Conservation (phyloP, 139 green algal genomes). For the Desmodesmus armatus region DNA sequence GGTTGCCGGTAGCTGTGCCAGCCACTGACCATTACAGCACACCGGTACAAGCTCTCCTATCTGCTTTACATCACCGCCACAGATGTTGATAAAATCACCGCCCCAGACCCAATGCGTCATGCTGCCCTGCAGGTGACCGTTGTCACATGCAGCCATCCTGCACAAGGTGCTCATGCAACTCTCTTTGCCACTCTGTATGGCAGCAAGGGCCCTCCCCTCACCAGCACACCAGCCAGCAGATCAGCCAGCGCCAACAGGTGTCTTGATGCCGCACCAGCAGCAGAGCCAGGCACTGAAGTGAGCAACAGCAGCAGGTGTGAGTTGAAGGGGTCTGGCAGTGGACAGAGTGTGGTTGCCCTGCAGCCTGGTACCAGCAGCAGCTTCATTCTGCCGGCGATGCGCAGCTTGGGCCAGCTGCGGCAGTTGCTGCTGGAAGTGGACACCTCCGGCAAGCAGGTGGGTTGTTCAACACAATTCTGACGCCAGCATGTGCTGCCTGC, state of each 20-base stretch:
- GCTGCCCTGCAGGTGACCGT: constrained; percentile 34
- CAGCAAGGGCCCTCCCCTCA: constrained; percentile 8
- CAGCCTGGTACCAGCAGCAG: not conserved
- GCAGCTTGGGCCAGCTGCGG: constrained; percentile 23
- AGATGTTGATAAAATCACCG: too few relatives aligned
- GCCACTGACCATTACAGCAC: too few relatives aligned
- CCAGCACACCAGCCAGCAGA: constrained; percentile 9
- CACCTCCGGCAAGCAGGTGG: not conserved
- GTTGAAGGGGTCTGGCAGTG: not conserved
- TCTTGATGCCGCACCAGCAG: not conserved
- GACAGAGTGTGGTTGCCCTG: not conserved
- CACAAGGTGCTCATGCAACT: too few relatives aligned
- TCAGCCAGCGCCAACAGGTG: not conserved
- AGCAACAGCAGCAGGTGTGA: constrained; percentile 11
- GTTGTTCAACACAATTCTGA: not conserved
- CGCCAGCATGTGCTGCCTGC: not conserved
- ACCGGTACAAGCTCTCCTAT: too few relatives aligned
- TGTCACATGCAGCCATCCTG: too few relatives aligned
- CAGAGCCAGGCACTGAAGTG: not conserved
- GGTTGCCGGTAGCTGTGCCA: not conserved
- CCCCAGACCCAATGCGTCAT: too few relatives aligned
- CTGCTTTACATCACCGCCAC: too few relatives aligned
- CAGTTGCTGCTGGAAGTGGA: constrained; percentile 28
- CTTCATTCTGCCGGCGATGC: constrained; percentile 1
- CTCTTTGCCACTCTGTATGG: constrained; percentile 6